phyloP scores from a whole-genome alignment of 805 yeast genomes.

The Suhomyces emberorum region DNA sequence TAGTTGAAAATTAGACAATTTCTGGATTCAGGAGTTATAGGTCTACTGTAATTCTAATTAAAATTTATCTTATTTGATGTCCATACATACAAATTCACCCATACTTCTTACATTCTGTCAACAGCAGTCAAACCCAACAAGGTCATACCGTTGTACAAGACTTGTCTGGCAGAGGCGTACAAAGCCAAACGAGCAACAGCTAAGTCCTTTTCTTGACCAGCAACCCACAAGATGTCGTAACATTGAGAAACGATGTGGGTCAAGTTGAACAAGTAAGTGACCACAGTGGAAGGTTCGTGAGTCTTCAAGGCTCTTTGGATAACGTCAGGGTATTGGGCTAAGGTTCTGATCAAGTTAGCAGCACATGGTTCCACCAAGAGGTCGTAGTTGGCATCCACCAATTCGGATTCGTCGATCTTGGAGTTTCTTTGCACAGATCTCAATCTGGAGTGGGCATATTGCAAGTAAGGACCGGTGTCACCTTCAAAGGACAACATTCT shows the following conservation, averaged over 20 bases:
- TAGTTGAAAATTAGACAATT: too few relatives aligned
- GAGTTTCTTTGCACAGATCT: conserved; percentile 92
- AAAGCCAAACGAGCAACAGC: conserved; percentile 90
- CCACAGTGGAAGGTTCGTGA: conserved; percentile 89
- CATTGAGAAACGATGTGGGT: conserved; percentile 95
- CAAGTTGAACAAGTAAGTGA: conserved; percentile 87
- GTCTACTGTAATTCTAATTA: too few relatives aligned
- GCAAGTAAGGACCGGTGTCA: conserved; percentile 98
- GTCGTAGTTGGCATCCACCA: conserved; percentile 51
- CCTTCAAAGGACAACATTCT: conserved; percentile 98
- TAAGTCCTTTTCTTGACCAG: conserved; percentile 85
- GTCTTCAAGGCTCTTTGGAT: conserved; percentile 79
- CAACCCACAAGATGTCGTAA: conserved; percentile 93
- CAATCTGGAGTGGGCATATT: conserved; percentile 96
- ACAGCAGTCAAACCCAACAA: conserved; percentile 96
- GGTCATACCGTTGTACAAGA: conserved; percentile 82
- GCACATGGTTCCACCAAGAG: conserved; percentile 72
- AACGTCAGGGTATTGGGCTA: conserved; percentile 90
- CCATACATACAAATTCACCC: too few relatives aligned
- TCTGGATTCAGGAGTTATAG: too few relatives aligned
- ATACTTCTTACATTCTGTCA: conserved; percentile 77
- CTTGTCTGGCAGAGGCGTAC: conserved; percentile 86
- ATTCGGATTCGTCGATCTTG: conserved; percentile 37
- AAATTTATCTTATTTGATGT: too few relatives aligned
- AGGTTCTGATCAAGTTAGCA: conserved; percentile 62